Evolutionary conservation across 1,284 basidiomycete species (phyloP).

Genomic region (Rugiboletus extremiorientalis): DNA sequence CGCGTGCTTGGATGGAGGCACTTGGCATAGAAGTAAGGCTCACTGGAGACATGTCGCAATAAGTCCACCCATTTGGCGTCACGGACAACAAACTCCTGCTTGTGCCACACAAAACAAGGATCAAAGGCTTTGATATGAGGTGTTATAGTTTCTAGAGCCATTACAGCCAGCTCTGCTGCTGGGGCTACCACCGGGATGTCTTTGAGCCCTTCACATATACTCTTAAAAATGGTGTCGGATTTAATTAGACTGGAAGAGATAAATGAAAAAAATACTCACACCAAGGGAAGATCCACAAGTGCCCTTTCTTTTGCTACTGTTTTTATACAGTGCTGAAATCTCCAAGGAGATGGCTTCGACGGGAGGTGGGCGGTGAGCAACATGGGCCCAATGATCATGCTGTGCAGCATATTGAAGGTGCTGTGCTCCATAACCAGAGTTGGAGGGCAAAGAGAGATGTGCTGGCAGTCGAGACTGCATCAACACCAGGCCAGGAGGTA

Average conservation of each 20-base stretch:
- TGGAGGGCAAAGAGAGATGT: background rate
- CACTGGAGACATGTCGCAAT: background rate
- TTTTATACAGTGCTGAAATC: background rate
- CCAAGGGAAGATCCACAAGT: background rate
- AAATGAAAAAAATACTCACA: background rate
- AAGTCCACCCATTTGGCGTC: background rate
- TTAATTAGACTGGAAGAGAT: background rate
- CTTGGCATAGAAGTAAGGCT: background rate
- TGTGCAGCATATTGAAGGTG: background rate
- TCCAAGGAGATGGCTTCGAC: background rate
- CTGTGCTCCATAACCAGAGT: background rate
- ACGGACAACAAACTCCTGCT: background rate
- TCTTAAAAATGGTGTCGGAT: background rate
- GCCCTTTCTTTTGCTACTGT: background rate
- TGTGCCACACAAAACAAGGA: background rate
- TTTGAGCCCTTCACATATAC: background rate
- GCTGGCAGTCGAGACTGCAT: too few relatives aligned
- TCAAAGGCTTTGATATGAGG: background rate
- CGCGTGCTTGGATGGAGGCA: background rate
- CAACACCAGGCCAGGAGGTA: too few relatives aligned
- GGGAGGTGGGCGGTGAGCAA: background rate
- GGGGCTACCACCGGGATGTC: background rate
- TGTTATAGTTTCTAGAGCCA: background rate
- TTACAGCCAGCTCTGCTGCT: background rate
- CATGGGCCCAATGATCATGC: background rate